A percentile compares a stretch with the other conserved stretches of the same genome.
Evolutionary conservation across 352 stramenopile species (phyloP).

Genomic region (Phytopythium chamaehyphon): DNA sequence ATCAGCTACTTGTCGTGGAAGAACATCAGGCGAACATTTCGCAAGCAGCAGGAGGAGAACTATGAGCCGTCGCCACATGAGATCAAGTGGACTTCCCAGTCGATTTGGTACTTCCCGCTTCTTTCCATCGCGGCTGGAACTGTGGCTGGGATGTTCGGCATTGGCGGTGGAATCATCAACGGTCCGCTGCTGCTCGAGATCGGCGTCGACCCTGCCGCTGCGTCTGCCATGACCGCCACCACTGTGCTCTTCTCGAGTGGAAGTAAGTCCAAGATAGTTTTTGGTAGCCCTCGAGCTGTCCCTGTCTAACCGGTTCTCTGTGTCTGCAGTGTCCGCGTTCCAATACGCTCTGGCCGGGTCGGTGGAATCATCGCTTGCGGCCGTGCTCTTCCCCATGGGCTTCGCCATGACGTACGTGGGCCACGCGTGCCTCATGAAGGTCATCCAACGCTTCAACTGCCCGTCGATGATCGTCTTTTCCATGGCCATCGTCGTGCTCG

Average conservation of each 20-base stretch:
- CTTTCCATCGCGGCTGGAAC: constrained; percentile 89
- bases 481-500: constrained; percentile 60
- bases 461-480: constrained; percentile 69
- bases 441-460: constrained; percentile 53
- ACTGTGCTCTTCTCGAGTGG: constrained; percentile 67
- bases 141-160: constrained; percentile 93
- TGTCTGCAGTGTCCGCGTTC: constrained; percentile 48
- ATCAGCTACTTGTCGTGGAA: constrained; percentile 63
- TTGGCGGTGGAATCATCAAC: constrained; percentile 95
- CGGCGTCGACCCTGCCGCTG: constrained; percentile 77
- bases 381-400: constrained; percentile 52
- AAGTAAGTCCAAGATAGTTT: constrained; percentile 31
- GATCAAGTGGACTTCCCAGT: constrained; percentile 52
- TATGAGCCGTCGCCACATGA: constrained; percentile 46
- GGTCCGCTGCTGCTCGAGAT: constrained; percentile 94
- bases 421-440: constrained; percentile 45
- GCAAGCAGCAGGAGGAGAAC: constrained; percentile 41
- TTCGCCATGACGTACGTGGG: constrained; percentile 55
- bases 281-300: neutral
- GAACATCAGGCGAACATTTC: constrained; percentile 43
- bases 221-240: constrained; percentile 87
- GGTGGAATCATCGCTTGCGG: constrained; percentile 37
- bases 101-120: constrained; percentile 82
- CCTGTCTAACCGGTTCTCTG: constrained; percentile 2
- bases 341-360: constrained; percentile 56